phyloP scores from a whole-genome alignment of 306 rosid species.

The Cucumis cinereus region DNA sequence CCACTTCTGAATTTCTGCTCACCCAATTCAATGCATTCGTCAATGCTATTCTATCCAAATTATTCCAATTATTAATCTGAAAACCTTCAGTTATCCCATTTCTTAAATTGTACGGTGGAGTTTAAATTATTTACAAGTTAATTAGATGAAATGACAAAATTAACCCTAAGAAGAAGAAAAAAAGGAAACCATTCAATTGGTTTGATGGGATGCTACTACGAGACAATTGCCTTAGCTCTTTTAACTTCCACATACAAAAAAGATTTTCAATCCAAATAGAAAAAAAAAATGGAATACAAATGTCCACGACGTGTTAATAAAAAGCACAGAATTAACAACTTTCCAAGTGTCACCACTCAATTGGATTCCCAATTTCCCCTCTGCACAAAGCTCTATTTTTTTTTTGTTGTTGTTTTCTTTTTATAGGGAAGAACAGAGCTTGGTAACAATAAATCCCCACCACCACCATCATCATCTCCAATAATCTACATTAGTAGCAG shows the following conservation, averaged over 20 bases:
- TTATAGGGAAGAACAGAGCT: neutral
- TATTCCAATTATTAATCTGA: too few species aligned
- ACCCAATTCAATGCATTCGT: too few species aligned
- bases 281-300: neutral
- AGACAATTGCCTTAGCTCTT: constrained; percentile 3
- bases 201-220: neutral
- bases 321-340: constrained; percentile 1
- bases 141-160: too few species aligned
- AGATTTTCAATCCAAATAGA: neutral
- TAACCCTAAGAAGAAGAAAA: too few species aligned
- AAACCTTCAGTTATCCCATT: too few species aligned
- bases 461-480: constrained; percentile 1
- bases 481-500: constrained; percentile 34
- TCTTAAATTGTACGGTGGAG: too few species aligned
- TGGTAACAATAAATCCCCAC: neutral
- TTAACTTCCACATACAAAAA: neutral
- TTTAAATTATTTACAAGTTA: too few species aligned
- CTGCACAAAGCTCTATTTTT: neutral
- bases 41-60: too few species aligned
- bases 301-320: constrained; percentile 5
- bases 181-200: too few species aligned
- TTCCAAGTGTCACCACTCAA: neutral
- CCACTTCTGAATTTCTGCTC: too few species aligned
- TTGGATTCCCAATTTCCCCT: neutral
- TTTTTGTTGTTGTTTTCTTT: too few species aligned